These are phyloP conservation scores for Curvularia lunata DNA, from an alignment of 2,329 filamentous ascomycete species.

Conservation along the genomic window DNA sequence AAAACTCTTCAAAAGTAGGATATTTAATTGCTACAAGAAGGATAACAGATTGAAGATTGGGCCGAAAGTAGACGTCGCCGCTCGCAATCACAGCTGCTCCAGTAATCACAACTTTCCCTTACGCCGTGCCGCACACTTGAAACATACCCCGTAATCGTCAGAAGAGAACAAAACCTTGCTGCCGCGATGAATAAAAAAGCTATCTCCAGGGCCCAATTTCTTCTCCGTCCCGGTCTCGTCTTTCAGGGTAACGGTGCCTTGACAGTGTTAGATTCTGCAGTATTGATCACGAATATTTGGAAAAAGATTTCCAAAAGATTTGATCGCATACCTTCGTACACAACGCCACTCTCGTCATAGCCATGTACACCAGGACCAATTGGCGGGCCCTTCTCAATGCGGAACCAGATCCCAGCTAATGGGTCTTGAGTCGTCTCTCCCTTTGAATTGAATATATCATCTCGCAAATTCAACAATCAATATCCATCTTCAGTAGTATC, in stretches of 20 bases:
- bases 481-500: not conserved
- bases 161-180: not conserved
- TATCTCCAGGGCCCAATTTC: conserved; percentile 1
- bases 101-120: not conserved
- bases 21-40: not conserved
- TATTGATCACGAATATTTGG: not conserved
- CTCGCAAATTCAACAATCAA: not conserved
- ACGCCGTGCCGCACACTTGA: not conserved
- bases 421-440: not conserved
- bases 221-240: not conserved
- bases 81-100: not conserved
- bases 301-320: not conserved
- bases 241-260: not conserved
- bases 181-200: conserved; percentile 1
- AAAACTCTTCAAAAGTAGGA: not conserved
- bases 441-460: not conserved
- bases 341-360: conserved; percentile 2
- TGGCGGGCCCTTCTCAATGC: not conserved
- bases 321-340: not conserved
- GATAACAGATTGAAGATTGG: not conserved
- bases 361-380: not conserved
- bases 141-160: not conserved
- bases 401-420: not conserved
- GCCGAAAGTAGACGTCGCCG: not conserved
- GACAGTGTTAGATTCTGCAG: not conserved